These are phyloP conservation scores for Fomitopsis palustris DNA, from an alignment of 1,284 basidiomycete species.

Conservation along the genomic window DNA sequence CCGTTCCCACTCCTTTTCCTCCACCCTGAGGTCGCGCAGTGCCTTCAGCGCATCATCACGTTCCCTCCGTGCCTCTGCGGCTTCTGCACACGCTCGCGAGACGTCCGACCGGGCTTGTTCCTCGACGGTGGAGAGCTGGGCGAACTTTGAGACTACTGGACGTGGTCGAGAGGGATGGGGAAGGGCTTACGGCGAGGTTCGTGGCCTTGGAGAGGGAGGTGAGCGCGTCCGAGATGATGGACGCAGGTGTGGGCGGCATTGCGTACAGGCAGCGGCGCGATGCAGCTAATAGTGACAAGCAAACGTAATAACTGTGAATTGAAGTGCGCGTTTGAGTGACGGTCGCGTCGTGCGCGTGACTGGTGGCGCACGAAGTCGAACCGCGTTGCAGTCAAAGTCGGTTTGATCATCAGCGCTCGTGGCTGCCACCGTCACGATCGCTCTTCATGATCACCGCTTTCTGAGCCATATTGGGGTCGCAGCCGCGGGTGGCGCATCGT, in stretches of 20 bases:
- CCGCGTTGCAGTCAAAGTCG: not conserved
- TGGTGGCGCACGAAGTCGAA: not conserved
- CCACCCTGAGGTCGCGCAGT: conserved; percentile 41
- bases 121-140: conserved; percentile 25
- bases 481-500: too few species aligned
- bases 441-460: not conserved
- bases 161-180: not conserved
- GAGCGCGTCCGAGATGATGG: conserved; percentile 26
- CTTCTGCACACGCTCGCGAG: conserved; percentile 26
- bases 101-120: conserved; percentile 29
- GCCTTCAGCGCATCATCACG: conserved; percentile 52
- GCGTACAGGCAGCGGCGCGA: not conserved
- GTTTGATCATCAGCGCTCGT: not conserved
- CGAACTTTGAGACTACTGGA: not conserved
- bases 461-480: not conserved
- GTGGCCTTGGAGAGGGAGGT: conserved; percentile 24
- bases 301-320: too few species aligned
- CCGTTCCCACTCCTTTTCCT: conserved; percentile 46
- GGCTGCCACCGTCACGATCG: not conserved
- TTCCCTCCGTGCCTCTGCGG: conserved; percentile 44
- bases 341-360: too few species aligned
- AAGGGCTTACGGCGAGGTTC: conserved; percentile 22
- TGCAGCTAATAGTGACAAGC: conserved; percentile 8
- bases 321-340: not conserved
- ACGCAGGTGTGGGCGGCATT: conserved; percentile 16